Percentiles rank a stretch among this genome's conserved stretches.
These are phyloP conservation scores for Galeopsis tetrahit DNA, from an alignment of 257 asterid species.

Conservation along the genomic window DNA sequence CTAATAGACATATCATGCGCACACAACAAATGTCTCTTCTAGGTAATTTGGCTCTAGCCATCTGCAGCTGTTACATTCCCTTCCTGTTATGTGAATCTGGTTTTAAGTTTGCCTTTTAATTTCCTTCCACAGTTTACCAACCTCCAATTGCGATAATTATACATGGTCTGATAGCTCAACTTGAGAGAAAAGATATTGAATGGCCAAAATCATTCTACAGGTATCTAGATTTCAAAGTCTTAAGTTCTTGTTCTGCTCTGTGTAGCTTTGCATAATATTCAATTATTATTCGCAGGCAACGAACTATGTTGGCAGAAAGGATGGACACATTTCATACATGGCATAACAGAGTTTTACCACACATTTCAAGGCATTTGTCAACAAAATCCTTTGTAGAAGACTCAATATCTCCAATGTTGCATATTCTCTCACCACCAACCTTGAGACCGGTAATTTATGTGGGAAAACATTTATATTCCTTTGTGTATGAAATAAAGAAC, in stretches of 20 bases:
- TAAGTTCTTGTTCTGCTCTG: constrained; percentile 19
- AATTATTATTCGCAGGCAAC: constrained; percentile 51
- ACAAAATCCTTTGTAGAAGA: constrained; percentile 80
- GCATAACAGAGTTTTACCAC: constrained; percentile 73
- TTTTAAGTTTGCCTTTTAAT: constrained; percentile 32
- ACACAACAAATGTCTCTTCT: constrained; percentile 85
- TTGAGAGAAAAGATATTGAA: constrained; percentile 74
- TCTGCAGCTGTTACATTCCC: constrained; percentile 28
- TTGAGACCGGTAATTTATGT: constrained; percentile 76
- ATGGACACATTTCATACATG: constrained; percentile 74
- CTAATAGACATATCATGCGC: constrained; percentile 69
- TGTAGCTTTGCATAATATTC: constrained; percentile 27
- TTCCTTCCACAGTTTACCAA: constrained; percentile 75
- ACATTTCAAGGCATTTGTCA: constrained; percentile 89
- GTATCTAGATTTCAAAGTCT: constrained; percentile 43
- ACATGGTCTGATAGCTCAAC: constrained; percentile 77
- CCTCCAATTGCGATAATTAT: constrained; percentile 76
- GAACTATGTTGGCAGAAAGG: constrained; percentile 71
- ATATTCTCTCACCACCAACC: constrained; percentile 86
- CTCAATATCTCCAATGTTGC: constrained; percentile 73
- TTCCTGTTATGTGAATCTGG: constrained; percentile 17
- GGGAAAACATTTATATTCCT: constrained; percentile 22
- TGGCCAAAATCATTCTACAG: constrained; percentile 97
- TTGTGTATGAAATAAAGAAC: background rate
- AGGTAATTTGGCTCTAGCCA: constrained; percentile 53